phyloP scores from a whole-genome alignment of 1,139 yeast genomes.

The Geotrichum aggregatum region DNA sequence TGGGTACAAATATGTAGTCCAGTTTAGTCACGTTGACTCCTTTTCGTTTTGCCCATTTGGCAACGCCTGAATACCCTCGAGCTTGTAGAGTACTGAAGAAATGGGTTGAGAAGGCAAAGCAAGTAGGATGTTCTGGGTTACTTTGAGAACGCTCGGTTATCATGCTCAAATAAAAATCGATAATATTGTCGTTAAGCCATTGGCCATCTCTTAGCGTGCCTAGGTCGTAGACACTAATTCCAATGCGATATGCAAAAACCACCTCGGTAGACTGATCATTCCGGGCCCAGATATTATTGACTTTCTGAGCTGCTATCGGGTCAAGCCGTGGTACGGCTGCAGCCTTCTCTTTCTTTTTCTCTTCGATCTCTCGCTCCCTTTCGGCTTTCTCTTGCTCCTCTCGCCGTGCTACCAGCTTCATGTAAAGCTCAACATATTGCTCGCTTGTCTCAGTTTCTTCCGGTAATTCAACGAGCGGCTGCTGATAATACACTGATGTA shows the following conservation, averaged over 20 bases:
- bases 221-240: constrained; percentile 62
- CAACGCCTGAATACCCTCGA: constrained; percentile 74
- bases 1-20: constrained; percentile 71
- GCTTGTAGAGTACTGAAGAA: constrained; percentile 66
- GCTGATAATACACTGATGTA: neutral
- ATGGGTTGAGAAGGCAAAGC: constrained; percentile 80
- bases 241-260: constrained; percentile 51
- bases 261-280: constrained; percentile 30
- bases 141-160: constrained; percentile 45
- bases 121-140: constrained; percentile 35
- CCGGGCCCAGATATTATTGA: constrained; percentile 2
- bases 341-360: neutral
- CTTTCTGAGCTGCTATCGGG: neutral
- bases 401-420: neutral
- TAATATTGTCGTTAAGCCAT: constrained; percentile 89
- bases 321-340: neutral
- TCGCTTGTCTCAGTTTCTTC: neutral
- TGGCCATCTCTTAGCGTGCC: constrained; percentile 61
- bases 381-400: neutral
- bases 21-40: constrained; percentile 62
- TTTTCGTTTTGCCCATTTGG: constrained; percentile 84
- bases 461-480: neutral
- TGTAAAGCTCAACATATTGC: neutral
- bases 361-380: neutral
- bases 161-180: constrained; percentile 71